Evolutionary conservation across 2,329 filamentous ascomycete species (phyloP).

Genomic region (Thelonectria rubi): DNA sequence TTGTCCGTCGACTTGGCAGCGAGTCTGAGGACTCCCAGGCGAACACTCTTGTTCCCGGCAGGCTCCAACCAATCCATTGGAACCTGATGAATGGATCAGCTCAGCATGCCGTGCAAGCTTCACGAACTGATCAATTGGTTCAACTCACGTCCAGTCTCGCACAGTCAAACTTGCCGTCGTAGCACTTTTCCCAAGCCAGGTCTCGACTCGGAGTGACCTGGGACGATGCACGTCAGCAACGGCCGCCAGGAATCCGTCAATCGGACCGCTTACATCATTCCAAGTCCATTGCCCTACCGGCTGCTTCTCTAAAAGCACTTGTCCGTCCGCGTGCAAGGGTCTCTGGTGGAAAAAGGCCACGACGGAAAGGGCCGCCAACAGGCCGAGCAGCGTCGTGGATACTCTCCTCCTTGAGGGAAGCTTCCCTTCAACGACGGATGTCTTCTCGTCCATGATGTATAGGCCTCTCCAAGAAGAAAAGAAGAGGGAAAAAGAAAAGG

Average conservation of each 20-base stretch:
- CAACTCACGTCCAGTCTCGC: slow-evolving; percentile 46
- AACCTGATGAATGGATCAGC: slow-evolving; percentile 34
- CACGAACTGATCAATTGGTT: background rate
- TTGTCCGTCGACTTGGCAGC: slow-evolving; percentile 43
- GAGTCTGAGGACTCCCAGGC: slow-evolving; percentile 46
- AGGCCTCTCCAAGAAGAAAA: background rate
- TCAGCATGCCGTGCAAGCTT: background rate
- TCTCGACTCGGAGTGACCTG: slow-evolving; percentile 48
- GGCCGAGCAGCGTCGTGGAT: slow-evolving; percentile 24
- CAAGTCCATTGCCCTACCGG: slow-evolving; percentile 39
- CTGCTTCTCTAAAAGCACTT: slow-evolving; percentile 7
- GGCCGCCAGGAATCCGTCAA: background rate
- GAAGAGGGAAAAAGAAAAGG: background rate
- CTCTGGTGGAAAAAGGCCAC: slow-evolving; percentile 35
- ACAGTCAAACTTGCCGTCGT: slow-evolving; percentile 44
- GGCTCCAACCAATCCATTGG: slow-evolving; percentile 49
- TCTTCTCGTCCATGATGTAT: slow-evolving; percentile 34
- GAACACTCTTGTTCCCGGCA: slow-evolving; percentile 40
- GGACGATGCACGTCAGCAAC: background rate
- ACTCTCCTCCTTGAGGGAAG: slow-evolving; percentile 28
- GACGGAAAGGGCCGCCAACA: slow-evolving; percentile 32
- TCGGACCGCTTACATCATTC: slow-evolving; percentile 40
- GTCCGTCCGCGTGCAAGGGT: slow-evolving; percentile 20
- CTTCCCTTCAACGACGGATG: slow-evolving; percentile 17
- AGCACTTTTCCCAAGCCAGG: slow-evolving; percentile 47